Percentiles rank a stretch among this genome's conserved stretches.
These are phyloP conservation scores for Phalaenopsis equestris DNA, from an alignment of 106 monocot genomes.

Conservation along the genomic window DNA sequence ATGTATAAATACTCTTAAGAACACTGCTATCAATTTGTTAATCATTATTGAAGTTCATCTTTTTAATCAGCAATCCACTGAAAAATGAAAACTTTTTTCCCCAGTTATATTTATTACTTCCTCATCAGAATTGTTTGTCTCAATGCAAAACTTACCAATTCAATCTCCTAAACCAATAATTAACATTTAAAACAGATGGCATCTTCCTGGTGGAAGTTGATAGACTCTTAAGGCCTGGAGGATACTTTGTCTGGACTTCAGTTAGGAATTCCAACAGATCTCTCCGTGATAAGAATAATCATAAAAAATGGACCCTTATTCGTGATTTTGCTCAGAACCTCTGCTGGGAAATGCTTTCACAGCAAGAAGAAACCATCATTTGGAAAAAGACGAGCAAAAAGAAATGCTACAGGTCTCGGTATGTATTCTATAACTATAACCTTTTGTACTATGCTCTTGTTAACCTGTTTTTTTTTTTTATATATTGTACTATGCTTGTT, in stretches of 20 bases:
- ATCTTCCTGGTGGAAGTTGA: conserved; percentile 82
- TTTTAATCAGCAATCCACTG: too few relatives aligned
- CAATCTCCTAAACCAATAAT: neutral
- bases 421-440: neutral
- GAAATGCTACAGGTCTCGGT: conserved; percentile 73
- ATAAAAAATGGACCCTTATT: conserved; percentile 53
- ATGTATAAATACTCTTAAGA: too few relatives aligned
- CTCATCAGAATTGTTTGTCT: too few relatives aligned
- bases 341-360: conserved; percentile 89
- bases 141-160: too few relatives aligned
- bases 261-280: conserved; percentile 47
- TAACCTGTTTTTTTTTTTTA: neutral
- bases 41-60: too few relatives aligned
- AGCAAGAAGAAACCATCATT: conserved; percentile 89
- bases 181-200: conserved; percentile 48
- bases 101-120: neutral
- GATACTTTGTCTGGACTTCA: conserved; percentile 97
- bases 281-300: conserved; percentile 61
- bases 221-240: conserved; percentile 78
- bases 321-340: conserved; percentile 56
- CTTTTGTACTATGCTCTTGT: neutral
- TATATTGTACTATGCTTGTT: neutral
- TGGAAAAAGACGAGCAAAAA: conserved; percentile 83
- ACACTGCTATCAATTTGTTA: too few relatives aligned
- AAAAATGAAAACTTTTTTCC: too few relatives aligned